These are phyloP conservation scores for Talinum fruticosum DNA, from an alignment of 148 eudicot genomes.

Conservation along the genomic window DNA sequence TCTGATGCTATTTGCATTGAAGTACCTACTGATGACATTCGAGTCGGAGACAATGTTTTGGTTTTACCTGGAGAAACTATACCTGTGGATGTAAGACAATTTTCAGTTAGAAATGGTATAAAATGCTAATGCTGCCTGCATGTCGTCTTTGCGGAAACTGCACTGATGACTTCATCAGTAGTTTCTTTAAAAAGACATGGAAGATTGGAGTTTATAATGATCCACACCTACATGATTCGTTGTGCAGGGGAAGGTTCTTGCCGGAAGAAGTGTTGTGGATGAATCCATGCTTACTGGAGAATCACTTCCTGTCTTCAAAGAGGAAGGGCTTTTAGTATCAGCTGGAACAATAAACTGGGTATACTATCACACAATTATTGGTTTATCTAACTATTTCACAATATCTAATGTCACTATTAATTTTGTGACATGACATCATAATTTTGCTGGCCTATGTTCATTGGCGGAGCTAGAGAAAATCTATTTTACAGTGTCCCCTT, in stretches of 20 bases:
- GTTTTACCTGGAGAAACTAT: constrained; percentile 96
- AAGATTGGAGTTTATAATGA: constrained; percentile 12
- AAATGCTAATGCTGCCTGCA: neutral
- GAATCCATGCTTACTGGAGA: constrained; percentile 99
- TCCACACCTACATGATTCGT: constrained; percentile 14
- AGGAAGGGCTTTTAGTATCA: constrained; percentile 66
- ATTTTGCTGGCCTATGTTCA: too few relatives aligned
- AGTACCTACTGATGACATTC: constrained; percentile 87
- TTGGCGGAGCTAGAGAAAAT: too few relatives aligned
- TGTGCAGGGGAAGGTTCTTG: constrained; percentile 77
- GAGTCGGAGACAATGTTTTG: constrained; percentile 77
- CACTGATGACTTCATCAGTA: constrained; percentile 6
- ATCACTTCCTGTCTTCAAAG: constrained; percentile 92
- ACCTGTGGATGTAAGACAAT: constrained; percentile 81
- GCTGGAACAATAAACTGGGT: constrained; percentile 99
- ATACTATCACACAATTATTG: constrained; percentile 15
- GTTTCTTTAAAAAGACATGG: neutral
- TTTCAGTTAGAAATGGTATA: constrained; percentile 4
- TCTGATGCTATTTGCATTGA: constrained; percentile 84
- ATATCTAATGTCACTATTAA: neutral
- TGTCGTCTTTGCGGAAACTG: neutral
- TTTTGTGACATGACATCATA: neutral
- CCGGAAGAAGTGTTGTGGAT: constrained; percentile 96
- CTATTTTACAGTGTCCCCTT: too few relatives aligned
- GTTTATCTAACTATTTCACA: neutral